Conservation (phyloP, 2,329 filamentous ascomycete species). For the Dothidotthia symphoricarpi region DNA sequence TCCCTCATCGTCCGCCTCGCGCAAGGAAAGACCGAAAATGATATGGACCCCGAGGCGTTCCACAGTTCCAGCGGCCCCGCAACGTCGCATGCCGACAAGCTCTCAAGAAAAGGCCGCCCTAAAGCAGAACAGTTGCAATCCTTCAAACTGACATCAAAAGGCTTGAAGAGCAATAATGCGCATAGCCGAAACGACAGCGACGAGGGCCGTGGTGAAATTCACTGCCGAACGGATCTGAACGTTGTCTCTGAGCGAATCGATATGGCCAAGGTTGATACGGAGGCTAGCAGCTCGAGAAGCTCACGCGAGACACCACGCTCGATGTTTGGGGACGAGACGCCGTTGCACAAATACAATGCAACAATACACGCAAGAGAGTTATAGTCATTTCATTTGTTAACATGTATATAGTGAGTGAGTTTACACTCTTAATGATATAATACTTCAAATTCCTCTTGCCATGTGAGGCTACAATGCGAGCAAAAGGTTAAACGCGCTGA, state of each 20-base stretch:
- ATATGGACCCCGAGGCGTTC: conserved; percentile 22
- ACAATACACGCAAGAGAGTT: too few species aligned
- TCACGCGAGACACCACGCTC: conserved; percentile 19
- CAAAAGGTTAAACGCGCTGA: too few species aligned
- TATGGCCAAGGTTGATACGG: conserved; percentile 3
- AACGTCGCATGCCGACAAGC: conserved; percentile 14
- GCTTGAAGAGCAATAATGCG: conserved; percentile 7
- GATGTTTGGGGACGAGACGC: conserved; percentile 31
- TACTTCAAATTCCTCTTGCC: too few species aligned
- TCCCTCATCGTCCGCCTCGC: conserved; percentile 43
- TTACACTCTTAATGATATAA: too few species aligned
- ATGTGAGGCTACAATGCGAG: too few species aligned
- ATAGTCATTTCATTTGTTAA: too few species aligned
- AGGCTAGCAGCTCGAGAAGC: conserved; percentile 16
- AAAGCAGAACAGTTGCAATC: conserved; percentile 14
- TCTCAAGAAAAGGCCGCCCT: conserved; percentile 3
- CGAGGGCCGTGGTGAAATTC: conserved; percentile 23
- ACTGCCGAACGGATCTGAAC: conserved; percentile 27
- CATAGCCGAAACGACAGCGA: conserved; percentile 24
- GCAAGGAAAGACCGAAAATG: conserved; percentile 28
- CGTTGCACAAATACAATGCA: conserved; percentile 16
- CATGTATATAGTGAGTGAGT: too few species aligned
- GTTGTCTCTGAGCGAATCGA: conserved; percentile 19
- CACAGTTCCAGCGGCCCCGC: conserved; percentile 19
- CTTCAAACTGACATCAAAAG: conserved; percentile 16